Evolutionary conservation across 2,329 filamentous ascomycete species (phyloP), one percentile per base, ranked within the genome.

Genomic region (Aspergillus tanneri): DNA sequence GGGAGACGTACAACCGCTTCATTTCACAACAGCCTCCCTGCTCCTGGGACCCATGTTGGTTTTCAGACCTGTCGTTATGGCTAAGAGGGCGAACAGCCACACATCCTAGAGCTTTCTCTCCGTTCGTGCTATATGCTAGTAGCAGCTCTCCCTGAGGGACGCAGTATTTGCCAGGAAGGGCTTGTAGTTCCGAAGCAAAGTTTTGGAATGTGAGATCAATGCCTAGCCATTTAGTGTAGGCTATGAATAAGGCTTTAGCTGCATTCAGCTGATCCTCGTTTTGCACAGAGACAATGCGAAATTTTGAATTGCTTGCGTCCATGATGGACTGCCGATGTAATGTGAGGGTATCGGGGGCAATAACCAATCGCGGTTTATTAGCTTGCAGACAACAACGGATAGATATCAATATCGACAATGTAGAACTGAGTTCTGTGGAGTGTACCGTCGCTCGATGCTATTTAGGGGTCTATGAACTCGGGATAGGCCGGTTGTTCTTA

Each of bases 131-230:
- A 42, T 60, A 61, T 3, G 83, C 70, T 16, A 81, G 69, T 0
- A 83, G 60, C 18, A 71, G 69, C 2, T 79, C 81, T 3, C 66
- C 67, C 2, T 70, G 66, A 2, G 68, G 63, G 3, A 67, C 61
- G 0, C 71, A 62, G 59, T 84, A 84, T 59, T 77, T 77, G 2
- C 80, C 80, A 0, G 81, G 81, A 12, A 84, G 64, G 7, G 62
- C 67, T 5, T 71, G 65, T 16, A 84, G 67, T 60, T 84, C 81
- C 8, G 68, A 58, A 8, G 70, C 59, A 63, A 82, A 84, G 50
- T 73, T 69, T 61, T 84, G 81, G 58, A 80, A 84, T 9, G 72
- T 70, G 27, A 84, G 77, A 54, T 81, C 79, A 43, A 84, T 71
- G 16, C 69, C 69, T 1, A 84, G 67, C 2, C 73, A 72, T 42